Base-by-base conservation (phyloP, 2,329 filamentous ascomycete genomes). In the Plectosphaerella plurivora region DNA sequence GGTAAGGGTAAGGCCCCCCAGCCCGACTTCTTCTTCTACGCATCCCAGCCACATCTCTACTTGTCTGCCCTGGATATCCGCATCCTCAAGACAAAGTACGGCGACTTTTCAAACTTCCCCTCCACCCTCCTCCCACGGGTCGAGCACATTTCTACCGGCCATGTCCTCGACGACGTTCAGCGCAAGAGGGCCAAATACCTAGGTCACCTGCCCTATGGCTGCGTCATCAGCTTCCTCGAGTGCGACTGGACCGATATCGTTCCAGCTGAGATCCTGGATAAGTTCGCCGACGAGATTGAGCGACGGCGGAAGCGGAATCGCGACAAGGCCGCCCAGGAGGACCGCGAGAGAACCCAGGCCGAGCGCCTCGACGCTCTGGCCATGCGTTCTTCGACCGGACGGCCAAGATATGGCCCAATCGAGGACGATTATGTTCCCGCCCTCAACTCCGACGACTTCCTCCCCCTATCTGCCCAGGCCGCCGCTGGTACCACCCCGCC, bases 171-270 rank as follows among this genome's bases (percentile, higher is more conserved):
- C 59, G 91, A 96, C 62, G 85, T 87, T 15, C 69, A 96, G 50
- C 84, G 92, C 46, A 91, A 88, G 65, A 83, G 91, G 33, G 86
- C 89, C 51, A 96, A 94, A 66, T 97, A 96, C 59, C 79, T 97
- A 3, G 83, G 84, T 1, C 92, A 97, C 68, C 77, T 97, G 6
- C 92, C 92, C 0, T 85, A 88, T 49, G 92, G 92, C n/a, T 96
- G 91, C 66, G 87, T 96, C 59, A 89, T 97, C 42, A 91, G 81
- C 59, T 96, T 96, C 62, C 70, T 97, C 1, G 92, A 97, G 70
- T 97, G 92, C 64, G 91, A 97, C 67, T 97, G 92, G 92, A 91
- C 89, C 3, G 91, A 96, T 59, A 89, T 94, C 37, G 89, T 97
- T 5, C 79, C 84, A 3, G 77, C 84, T 1, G 86, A 89, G 49